These are phyloP conservation scores for Helianthus annuus DNA, from an alignment of 129 eudicot genomes.

Conservation along the genomic window HanXRQr2.0-SUNRISE NC_035434.2:157971033-157971532, in stretches of 20 bases:
- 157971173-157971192: too few species aligned
- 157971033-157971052: too few species aligned
- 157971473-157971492: background rate
- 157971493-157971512: too few species aligned
- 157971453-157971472: background rate
- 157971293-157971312: slow-evolving; percentile 9
- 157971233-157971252: background rate
- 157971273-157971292: background rate
- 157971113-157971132: too few species aligned
- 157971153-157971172: too few species aligned
- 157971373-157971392: slow-evolving; percentile 95
- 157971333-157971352: slow-evolving; percentile 98
- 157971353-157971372: slow-evolving; percentile 96
- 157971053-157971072: too few species aligned
- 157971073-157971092: too few species aligned
- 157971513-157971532: background rate
- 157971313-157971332: slow-evolving; percentile 59
- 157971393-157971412: slow-evolving; percentile 99
- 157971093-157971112: too few species aligned
- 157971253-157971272: background rate
- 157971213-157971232: too few species aligned
- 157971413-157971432: slow-evolving; percentile 96
- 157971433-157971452: background rate
- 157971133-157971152: too few species aligned
- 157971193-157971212: too few species aligned